Evolutionary conservation across 78 protist genomes (phyloP).

Genomic region (Ministeria vibrans): DNA sequence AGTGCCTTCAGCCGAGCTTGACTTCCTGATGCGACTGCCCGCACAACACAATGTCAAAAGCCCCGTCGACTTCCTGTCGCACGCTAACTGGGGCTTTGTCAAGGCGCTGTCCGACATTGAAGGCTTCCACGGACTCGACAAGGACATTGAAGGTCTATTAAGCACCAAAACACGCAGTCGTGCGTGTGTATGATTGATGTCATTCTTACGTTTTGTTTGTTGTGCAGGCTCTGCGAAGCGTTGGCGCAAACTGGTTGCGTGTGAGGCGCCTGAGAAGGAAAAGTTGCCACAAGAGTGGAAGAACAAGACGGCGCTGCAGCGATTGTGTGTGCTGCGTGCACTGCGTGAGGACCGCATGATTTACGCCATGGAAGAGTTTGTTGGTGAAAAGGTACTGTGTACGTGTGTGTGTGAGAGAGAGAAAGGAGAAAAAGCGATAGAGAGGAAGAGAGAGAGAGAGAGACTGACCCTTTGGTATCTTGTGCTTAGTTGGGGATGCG

Average conservation of each 20-base stretch:
- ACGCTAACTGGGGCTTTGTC: conserved; percentile 43
- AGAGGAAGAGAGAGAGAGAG: too few relatives aligned
- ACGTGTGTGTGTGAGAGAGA: conserved; percentile 29
- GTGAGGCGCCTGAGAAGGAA: conserved; percentile 62
- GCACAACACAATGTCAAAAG: neutral
- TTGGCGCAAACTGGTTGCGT: conserved; percentile 67
- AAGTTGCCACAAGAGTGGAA: conserved; percentile 79
- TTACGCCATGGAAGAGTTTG: conserved; percentile 48
- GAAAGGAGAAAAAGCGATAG: too few relatives aligned
- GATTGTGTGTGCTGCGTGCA: conserved; percentile 61
- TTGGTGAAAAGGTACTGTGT: conserved; percentile 39
- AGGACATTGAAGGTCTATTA: conserved; percentile 64
- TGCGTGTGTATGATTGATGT: too few relatives aligned
- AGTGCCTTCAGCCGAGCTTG: conserved; percentile 45
- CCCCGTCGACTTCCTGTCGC: conserved; percentile 42
- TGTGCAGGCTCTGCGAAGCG: conserved; percentile 64
- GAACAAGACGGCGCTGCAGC: conserved; percentile 38
- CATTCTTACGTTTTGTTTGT: too few relatives aligned
- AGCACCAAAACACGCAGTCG: too few relatives aligned
- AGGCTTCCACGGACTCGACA: conserved; percentile 38
- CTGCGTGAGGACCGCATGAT: conserved; percentile 80
- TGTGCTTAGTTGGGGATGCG: too few relatives aligned
- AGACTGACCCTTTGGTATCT: too few relatives aligned
- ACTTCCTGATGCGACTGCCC: conserved; percentile 13
- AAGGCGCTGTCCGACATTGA: conserved; percentile 43